Conservation (phyloP, 83 land plant genomes). For the Thuja plicata region DNA sequence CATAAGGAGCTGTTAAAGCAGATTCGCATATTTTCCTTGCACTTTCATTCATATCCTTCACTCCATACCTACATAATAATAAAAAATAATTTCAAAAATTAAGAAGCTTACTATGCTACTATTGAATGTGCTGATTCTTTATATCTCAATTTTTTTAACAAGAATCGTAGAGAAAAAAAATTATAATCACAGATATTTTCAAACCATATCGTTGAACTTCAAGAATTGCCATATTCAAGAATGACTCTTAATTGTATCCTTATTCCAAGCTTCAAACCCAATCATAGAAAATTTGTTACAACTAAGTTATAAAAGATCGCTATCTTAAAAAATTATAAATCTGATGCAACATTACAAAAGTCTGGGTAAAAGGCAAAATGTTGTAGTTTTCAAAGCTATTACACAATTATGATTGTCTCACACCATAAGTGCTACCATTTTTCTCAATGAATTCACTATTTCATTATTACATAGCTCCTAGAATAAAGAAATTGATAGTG, state of each 20-base stretch:
- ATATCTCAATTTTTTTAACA: background rate
- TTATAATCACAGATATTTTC: background rate
- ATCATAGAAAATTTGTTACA: background rate
- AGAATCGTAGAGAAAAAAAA: background rate
- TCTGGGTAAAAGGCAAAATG: background rate
- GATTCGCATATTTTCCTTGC: conserved; percentile 55
- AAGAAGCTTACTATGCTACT: background rate
- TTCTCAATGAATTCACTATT: background rate
- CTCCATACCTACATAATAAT: conserved; percentile 52
- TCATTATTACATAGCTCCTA: background rate
- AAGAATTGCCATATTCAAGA: background rate
- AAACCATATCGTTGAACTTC: background rate
- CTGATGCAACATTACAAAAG: background rate
- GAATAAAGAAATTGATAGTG: background rate
- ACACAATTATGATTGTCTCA: background rate
- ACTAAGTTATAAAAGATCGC: background rate
- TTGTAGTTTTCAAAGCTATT: background rate
- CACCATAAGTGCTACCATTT: background rate
- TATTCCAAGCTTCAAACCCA: background rate
- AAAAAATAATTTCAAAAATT: background rate
- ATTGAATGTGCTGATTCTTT: background rate
- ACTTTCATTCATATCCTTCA: conserved; percentile 54
- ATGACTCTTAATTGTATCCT: background rate
- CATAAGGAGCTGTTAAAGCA: conserved; percentile 45
- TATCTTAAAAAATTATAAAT: background rate